Percentiles rank a stretch among this genome's conserved stretches.
phyloP scores from a whole-genome alignment of 306 rosid species.

The Vicia sativa region DNA sequence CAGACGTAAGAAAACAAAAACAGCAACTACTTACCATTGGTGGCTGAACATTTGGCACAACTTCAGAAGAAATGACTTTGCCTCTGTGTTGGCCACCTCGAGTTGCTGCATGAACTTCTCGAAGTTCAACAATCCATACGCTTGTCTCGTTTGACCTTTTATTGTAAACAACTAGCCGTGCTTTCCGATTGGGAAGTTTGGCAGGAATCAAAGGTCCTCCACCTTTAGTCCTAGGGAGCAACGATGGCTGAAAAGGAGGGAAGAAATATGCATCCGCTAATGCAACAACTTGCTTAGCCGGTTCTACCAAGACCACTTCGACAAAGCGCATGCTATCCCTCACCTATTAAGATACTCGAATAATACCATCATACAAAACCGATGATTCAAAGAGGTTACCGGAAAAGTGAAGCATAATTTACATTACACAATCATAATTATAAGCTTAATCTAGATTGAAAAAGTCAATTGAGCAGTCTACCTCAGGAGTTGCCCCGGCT shows the following conservation, averaged over 20 bases:
- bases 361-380: slow-evolving; percentile 8
- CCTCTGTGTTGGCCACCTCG: slow-evolving; percentile 91
- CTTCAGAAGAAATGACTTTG: slow-evolving; percentile 63
- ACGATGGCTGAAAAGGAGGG: slow-evolving; percentile 85
- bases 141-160: slow-evolving; percentile 75
- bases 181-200: slow-evolving; percentile 79
- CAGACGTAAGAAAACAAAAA: not conserved
- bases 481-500: slow-evolving; percentile 89
- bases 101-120: slow-evolving; percentile 80
- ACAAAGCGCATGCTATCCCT: slow-evolving; percentile 87
- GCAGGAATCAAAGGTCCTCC: slow-evolving; percentile 72
- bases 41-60: slow-evolving; percentile 83
- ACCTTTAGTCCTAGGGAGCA: slow-evolving; percentile 78
- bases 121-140: slow-evolving; percentile 68
- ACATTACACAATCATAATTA: not conserved
- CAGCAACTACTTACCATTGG: slow-evolving; percentile 59
- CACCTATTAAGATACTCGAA: slow-evolving; percentile 47
- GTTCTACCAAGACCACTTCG: slow-evolving; percentile 71
- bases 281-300: slow-evolving; percentile 75
- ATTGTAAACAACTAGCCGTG: slow-evolving; percentile 75
- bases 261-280: slow-evolving; percentile 88
- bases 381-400: too few relatives aligned
- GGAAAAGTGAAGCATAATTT: too few relatives aligned
- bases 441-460: slow-evolving; percentile 7
- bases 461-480: slow-evolving; percentile 28